A percentile compares a stretch with the other conserved stretches of the same genome.
These are phyloP conservation scores for Echium plantagineum DNA, from an alignment of 257 asterid genomes.

Conservation along the genomic window DNA sequence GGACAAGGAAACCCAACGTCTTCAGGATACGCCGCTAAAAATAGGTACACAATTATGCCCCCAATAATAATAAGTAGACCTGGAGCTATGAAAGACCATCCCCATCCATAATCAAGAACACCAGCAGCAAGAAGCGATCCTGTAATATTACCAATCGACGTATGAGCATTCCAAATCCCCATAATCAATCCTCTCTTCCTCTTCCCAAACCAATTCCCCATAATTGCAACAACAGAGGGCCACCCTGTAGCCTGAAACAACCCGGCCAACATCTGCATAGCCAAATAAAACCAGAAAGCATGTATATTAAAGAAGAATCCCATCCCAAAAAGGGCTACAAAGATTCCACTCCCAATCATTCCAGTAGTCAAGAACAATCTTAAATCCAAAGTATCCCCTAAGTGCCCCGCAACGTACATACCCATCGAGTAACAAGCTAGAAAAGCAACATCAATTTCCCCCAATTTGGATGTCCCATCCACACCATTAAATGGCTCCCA, in stretches of 20 bases:
- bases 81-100: constrained; percentile 76
- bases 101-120: constrained; percentile 79
- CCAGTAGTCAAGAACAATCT: constrained; percentile 61
- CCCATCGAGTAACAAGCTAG: constrained; percentile 65
- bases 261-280: constrained; percentile 77
- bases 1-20: constrained; percentile 48
- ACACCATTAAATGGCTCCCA: constrained; percentile 70
- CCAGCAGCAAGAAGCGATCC: constrained; percentile 77
- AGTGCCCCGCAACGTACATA: constrained; percentile 75
- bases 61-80: constrained; percentile 37
- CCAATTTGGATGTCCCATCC: constrained; percentile 63
- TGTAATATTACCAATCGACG: constrained; percentile 65
- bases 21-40: constrained; percentile 79
- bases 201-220: constrained; percentile 85
- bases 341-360: constrained; percentile 76
- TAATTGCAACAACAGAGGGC: constrained; percentile 91
- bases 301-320: constrained; percentile 66
- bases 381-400: constrained; percentile 68
- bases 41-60: constrained; percentile 54
- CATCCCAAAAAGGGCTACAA: constrained; percentile 67
- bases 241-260: constrained; percentile 86
- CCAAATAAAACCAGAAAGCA: constrained; percentile 42
- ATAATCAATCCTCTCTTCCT: constrained; percentile 78
- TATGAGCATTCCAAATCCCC: constrained; percentile 96
- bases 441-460: constrained; percentile 75